Evolutionary conservation across 169 alveolate species (phyloP).

Genomic region (Hepatocystis sp.): DNA sequence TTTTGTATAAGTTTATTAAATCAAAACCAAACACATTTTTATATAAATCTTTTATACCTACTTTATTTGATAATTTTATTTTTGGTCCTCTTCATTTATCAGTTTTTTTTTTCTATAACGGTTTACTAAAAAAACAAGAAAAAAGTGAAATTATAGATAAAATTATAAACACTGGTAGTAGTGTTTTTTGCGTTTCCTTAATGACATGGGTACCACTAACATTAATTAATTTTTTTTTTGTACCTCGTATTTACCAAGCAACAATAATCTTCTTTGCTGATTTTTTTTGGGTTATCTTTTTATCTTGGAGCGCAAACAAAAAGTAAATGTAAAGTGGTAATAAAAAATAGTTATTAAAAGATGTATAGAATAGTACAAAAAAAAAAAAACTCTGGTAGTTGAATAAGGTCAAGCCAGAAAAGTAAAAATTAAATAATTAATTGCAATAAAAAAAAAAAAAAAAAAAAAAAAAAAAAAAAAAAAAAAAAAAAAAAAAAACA

Average conservation of each 20-base stretch:
- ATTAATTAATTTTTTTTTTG: slow-evolving; percentile 71
- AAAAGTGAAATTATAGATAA: slow-evolving; percentile 61
- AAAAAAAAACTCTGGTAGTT: too few species aligned
- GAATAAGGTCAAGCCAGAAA: too few species aligned
- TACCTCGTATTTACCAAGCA: slow-evolving; percentile 74
- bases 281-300: slow-evolving; percentile 74
- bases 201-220: slow-evolving; percentile 76
- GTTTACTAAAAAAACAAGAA: slow-evolving; percentile 58
- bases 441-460: neutral
- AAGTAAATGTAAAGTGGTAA: too few species aligned
- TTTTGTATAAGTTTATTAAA: slow-evolving; percentile 58
- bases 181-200: slow-evolving; percentile 61
- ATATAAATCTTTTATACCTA: slow-evolving; percentile 72
- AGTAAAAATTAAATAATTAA: too few species aligned
- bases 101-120: slow-evolving; percentile 67
- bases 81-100: slow-evolving; percentile 73
- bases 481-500: neutral
- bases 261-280: slow-evolving; percentile 70
- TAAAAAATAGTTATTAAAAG: too few species aligned
- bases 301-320: slow-evolving; percentile 69
- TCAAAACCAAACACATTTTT: slow-evolving; percentile 69
- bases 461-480: neutral
- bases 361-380: too few species aligned
- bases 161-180: slow-evolving; percentile 69
- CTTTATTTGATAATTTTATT: slow-evolving; percentile 74